Base-by-base conservation (phyloP, 306 rosid species). In the Medicago arabica region DNA sequence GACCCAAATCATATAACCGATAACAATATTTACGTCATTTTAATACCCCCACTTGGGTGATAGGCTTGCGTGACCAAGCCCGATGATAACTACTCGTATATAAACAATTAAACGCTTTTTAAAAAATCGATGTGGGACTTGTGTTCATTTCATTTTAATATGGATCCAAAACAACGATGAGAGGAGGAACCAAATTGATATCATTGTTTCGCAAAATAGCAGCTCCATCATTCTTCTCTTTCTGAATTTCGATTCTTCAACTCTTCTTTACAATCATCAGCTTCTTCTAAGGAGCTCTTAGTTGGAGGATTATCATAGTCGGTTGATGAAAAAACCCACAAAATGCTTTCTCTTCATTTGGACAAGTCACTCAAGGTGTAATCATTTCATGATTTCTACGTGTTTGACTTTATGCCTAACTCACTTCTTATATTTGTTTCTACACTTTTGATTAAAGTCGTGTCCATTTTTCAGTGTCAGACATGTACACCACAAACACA, bases 291-390 rank as follows among this genome's bases (percentile, higher is more conserved):
- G 46, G 86, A 83, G 65, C 98, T 93, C 79, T 93, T 90, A 11
- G 97, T 93, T 14, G 98, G 90, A 86, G 97, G 95, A 2, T 66
- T 87, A 77, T 93, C 98, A 49, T 93, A 93, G 97, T 93, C 93
- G 0, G 84, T 89, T 75, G 93, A 90, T 61, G 97, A 93, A 85
- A 90, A 85, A 75, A 86, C 89, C 39, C 81, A 90, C 72, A 85
- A 83, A 77, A 89, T 16, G 92, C 97, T 71, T 93, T 93, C 85
- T 85, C 95, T 84, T 87, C 95, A 21, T 21, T 21, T 21, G 98
- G 97, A 36, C 87, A 87, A 16, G 98, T 90, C 72, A 83, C 88
- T 43, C 95, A 87, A 86, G 90, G 98, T 92, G 78, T 53, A 66
- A 13, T 15, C 4, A 31, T 63, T 62, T 55, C 38, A 10, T 23